A percentile compares a stretch with the other conserved stretches of the same genome.
Conservation (phyloP, 768 basidiomycete genomes). For the Russula emetica region DNA sequence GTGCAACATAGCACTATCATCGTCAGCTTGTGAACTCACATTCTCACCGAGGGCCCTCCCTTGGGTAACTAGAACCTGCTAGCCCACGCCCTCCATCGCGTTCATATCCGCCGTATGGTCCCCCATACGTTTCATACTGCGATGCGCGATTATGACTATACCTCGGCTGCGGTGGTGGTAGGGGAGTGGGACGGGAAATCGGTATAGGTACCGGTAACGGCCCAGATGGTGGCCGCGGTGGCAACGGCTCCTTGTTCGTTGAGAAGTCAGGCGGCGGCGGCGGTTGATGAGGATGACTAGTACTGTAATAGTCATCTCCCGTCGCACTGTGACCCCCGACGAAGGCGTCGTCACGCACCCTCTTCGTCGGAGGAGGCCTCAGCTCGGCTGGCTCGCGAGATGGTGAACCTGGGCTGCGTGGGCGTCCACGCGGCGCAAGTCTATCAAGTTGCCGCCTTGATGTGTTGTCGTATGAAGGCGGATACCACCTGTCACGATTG, state of each 20-base stretch:
- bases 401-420: conserved; percentile 23
- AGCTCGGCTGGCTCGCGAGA: conserved; percentile 12
- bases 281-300: not conserved
- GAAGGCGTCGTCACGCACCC: conserved; percentile 24
- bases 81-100: conserved; percentile 9
- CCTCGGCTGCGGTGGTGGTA: not conserved
- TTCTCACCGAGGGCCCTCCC: conserved; percentile 13
- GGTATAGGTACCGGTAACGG: conserved; percentile 17
- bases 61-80: conserved; percentile 5
- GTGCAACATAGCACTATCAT: not conserved
- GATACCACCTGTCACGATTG: conserved; percentile 20
- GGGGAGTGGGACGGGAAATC: conserved; percentile 5
- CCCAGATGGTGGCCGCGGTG: not conserved
- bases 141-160: conserved; percentile 10
- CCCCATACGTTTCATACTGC: conserved; percentile 6
- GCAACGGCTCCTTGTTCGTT: conserved; percentile 2
- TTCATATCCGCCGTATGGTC: conserved; percentile 13
- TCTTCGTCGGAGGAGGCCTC: conserved; percentile 25
- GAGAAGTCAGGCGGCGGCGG: not conserved
- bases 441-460: conserved; percentile 11
- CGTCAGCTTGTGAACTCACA: not conserved
- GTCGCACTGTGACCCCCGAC: conserved; percentile 6
- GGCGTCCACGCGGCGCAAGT: conserved; percentile 18
- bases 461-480: conserved; percentile 6
- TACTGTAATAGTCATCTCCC: conserved; percentile 9